Evolutionary conservation across 2,329 filamentous ascomycete genomes (phyloP), one percentile per base, ranked within the genome.

Genomic region (Epichloe amarillans): DNA sequence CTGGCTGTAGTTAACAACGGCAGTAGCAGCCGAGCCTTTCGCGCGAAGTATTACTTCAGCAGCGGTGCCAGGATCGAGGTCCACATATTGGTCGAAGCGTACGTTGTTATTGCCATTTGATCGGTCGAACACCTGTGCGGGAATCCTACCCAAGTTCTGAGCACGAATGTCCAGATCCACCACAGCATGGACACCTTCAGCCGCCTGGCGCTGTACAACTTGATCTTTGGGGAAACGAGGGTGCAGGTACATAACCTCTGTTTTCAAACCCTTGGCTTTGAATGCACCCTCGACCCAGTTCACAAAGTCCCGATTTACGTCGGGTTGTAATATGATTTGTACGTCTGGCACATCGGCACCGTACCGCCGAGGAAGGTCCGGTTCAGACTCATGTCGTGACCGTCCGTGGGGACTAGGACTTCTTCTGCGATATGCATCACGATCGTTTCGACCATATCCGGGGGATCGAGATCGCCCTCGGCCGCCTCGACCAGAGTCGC

Each of bases 181-280:
- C 14, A 96, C 86, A 8, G 86, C 91, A 48, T 87, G 77, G 1
- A 96, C 91, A 17, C 93, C 91, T 65, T 97, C 90, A 11, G 90
- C 71, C 38, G 94, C 86, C 63, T 95, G 88, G 49, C 86, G 78
- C 57, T 88, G 83, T 49, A 96, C 80, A n/a, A 95, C 82, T 5
- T 84, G 79, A 37, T 84, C 80, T 54, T 90, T 82, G 17, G 86
- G 79, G 44, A 94, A 80, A 21, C 86, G 81, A 33, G 88, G 82
- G 50, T 83, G 84, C 44, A 96, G 72, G 57, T 86, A 84, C 68
- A 95, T 83, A 19, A 89, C 82, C 59, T 94, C 86, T 14, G 84
- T 83, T 53, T 79, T 83, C 38, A 97, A 72, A 2, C 82, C 82
- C 50, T 83, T 82, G 36, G 77, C 75, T 52, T 78, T 75, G 64